Percentiles rank a stretch among this genome's conserved stretches.
Conservation (phyloP, 116 monocot species). For the Cymodocea nodosa region DNA sequence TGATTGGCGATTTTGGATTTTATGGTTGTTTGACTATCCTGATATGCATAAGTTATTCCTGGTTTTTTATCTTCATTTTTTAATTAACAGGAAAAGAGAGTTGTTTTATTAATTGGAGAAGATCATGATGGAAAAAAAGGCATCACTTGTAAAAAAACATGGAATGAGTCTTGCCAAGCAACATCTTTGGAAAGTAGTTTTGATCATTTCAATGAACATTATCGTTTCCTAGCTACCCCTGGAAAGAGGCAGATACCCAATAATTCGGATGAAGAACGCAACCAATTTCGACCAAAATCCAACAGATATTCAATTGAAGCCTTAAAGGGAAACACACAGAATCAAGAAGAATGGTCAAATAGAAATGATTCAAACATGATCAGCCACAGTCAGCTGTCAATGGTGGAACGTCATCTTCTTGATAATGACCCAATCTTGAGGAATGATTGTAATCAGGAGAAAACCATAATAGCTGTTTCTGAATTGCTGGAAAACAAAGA, state of each 20-base stretch:
- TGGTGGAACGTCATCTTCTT: background rate
- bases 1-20: too few species aligned
- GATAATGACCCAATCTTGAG: background rate
- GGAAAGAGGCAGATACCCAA: background rate
- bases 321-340: background rate
- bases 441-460: background rate
- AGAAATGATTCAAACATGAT: background rate
- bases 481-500: background rate
- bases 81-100: background rate
- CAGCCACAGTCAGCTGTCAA: background rate
- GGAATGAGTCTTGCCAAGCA: background rate
- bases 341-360: background rate
- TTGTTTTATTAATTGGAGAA: background rate
- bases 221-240: background rate
- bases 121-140: background rate
- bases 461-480: background rate
- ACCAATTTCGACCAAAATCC: background rate
- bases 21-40: background rate
- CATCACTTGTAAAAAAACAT: background rate
- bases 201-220: background rate
- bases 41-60: background rate
- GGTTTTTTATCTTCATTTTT: background rate
- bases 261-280: background rate
- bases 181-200: background rate
- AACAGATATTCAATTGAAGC: background rate